These are phyloP conservation scores for Colletotrichum destructivum DNA, from an alignment of 2,329 filamentous ascomycete species.

Conservation along the genomic window DNA sequence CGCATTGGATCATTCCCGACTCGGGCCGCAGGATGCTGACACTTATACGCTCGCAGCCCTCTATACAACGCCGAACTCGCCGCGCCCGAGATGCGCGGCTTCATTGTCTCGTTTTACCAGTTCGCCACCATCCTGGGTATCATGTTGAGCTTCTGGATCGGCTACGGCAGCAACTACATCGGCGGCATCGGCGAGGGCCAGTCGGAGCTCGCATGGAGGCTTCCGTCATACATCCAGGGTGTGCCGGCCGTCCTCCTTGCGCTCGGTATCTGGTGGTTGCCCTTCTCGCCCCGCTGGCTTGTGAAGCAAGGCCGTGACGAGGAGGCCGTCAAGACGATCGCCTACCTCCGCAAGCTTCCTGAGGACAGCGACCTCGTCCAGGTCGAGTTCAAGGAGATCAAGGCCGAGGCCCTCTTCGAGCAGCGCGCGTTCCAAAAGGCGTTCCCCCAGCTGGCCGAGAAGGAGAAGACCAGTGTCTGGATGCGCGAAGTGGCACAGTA, in stretches of 20 bases:
- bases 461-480: conserved; percentile 57
- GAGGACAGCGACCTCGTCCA: conserved; percentile 73
- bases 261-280: conserved; percentile 56
- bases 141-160: conserved; percentile 65
- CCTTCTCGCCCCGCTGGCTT: conserved; percentile 57
- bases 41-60: conserved; percentile 46
- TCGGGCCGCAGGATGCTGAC: neutral
- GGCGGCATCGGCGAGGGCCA: conserved; percentile 61
- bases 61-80: conserved; percentile 68
- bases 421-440: conserved; percentile 58
- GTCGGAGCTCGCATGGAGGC: conserved; percentile 58
- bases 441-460: conserved; percentile 61
- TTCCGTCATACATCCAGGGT: conserved; percentile 63
- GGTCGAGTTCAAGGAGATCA: conserved; percentile 59
- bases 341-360: conserved; percentile 73
- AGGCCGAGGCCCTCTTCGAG: conserved; percentile 61
- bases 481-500: conserved; percentile 65
- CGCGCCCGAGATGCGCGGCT: conserved; percentile 76
- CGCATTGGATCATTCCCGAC: no score
- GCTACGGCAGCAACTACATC: conserved; percentile 63
- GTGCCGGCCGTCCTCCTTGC: conserved; percentile 55
- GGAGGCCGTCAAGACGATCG: conserved; percentile 62
- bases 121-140: conserved; percentile 73
- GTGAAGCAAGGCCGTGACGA: conserved; percentile 53
- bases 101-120: conserved; percentile 76